Percentiles rank a stretch among this genome's conserved stretches.
phyloP scores from a whole-genome alignment of 805 yeast species.

The Cyberlindnera saturnus region DNA sequence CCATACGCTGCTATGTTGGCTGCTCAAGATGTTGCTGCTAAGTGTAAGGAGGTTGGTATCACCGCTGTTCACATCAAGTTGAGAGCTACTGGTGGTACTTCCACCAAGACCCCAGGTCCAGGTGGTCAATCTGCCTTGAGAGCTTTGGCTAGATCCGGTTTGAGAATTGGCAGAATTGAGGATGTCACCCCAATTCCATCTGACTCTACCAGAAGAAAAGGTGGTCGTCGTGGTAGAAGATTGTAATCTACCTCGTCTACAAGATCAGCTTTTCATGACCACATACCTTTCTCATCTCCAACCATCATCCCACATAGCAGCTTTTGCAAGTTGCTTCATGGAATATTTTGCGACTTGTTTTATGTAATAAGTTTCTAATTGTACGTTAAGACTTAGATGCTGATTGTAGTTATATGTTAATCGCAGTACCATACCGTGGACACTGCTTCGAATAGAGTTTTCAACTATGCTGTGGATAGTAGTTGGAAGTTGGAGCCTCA shows the following conservation, averaged over 20 bases:
- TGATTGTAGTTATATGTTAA: neutral
- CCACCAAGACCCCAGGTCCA: constrained; percentile 99
- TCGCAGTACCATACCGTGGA: neutral
- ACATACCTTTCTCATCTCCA: constrained; percentile 1
- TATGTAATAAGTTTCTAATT: constrained; percentile 24
- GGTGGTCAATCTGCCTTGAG: constrained; percentile 99
- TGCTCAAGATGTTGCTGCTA: constrained; percentile 98
- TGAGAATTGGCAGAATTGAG: constrained; percentile 99
- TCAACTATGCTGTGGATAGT: too few relatives aligned
- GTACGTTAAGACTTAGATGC: constrained; percentile 21
- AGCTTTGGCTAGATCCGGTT: constrained; percentile 99
- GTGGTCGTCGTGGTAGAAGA: constrained; percentile 99
- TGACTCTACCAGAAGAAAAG: constrained; percentile 99
- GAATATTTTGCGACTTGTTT: constrained; percentile 19
- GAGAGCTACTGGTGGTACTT: constrained; percentile 99
- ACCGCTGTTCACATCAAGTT: constrained; percentile 99
- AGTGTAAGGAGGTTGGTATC: constrained; percentile 99
- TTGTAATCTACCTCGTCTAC: constrained; percentile 41
- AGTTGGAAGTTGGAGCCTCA: too few relatives aligned
- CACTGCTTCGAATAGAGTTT: too few relatives aligned
- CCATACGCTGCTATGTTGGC: constrained; percentile 99
- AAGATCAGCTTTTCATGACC: constrained; percentile 1
- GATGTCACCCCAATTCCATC: constrained; percentile 99
- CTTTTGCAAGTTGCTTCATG: constrained; percentile 11
- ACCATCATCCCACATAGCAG: constrained; percentile 5